phyloP scores from a whole-genome alignment of 306 rosid species.

The Vigna nakashimae region DNA sequence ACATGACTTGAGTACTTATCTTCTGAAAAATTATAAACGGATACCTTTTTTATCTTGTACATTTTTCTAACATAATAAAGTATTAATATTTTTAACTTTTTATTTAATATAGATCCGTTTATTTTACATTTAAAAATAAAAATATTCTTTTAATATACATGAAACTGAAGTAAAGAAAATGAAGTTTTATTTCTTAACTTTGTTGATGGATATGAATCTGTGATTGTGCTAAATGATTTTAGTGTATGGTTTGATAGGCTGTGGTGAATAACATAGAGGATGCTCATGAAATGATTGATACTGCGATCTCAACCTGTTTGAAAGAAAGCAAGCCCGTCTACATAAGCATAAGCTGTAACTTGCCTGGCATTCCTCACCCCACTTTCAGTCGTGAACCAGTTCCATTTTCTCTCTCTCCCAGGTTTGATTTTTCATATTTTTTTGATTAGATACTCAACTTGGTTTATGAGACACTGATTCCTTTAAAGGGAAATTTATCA shows the following conservation, averaged over 20 bases:
- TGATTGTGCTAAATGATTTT: constrained; percentile 22
- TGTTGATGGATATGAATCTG: neutral
- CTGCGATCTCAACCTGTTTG: constrained; percentile 76
- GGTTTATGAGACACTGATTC: too few species aligned
- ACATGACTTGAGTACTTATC: too few species aligned
- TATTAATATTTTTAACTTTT: too few species aligned
- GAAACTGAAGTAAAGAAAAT: neutral
- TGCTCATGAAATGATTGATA: constrained; percentile 85
- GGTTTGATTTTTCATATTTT: constrained; percentile 34
- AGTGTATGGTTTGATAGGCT: constrained; percentile 58
- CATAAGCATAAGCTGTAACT: constrained; percentile 85
- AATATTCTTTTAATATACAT: too few species aligned
- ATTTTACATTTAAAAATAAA: too few species aligned
- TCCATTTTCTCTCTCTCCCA: constrained; percentile 62
- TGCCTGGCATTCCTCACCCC: constrained; percentile 67
- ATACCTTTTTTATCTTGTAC: too few species aligned
- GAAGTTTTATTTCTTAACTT: neutral
- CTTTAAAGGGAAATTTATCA: too few species aligned
- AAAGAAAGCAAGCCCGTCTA: constrained; percentile 95
- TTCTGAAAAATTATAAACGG: too few species aligned
- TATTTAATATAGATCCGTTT: too few species aligned
- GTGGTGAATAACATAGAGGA: constrained; percentile 80
- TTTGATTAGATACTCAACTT: too few species aligned
- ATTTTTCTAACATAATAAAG: too few species aligned
- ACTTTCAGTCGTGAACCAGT: constrained; percentile 69